Base-by-base conservation (phyloP, 2,329 filamentous ascomycete genomes). In the Decorospora gaudefroyi region DNA sequence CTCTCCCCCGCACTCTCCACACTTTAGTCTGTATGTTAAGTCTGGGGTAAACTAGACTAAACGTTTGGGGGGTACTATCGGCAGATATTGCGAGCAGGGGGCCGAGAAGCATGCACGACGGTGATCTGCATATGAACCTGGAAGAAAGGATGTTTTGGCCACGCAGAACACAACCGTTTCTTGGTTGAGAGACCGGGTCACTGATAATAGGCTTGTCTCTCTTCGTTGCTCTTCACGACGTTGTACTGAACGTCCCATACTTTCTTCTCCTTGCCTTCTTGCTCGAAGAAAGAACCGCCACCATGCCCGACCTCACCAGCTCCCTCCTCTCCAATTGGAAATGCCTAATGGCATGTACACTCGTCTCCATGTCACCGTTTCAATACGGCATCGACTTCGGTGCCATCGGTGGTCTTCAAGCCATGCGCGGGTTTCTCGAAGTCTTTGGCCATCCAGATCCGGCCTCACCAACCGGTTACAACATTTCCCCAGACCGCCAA, bases 301-400 rank as follows among this genome's bases (percentile, higher is more conserved):
- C 15, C 18, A 65, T 64, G 61, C 37, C 43, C 17, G 53, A 59
- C 40, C 38, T 51, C 16, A 60, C 57, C n/a, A 59, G 47, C 2
- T 53, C 61, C 10, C 63, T 74, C 11, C 62, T 61, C 17, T 67
- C 67, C 51, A 74, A 77, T 46, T 76, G 75, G 74, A 74, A 72
- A 55, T 76, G 74, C 49, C 68, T 77, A 28, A 17, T 74, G 5
- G 76, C 76, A 15, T 78, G 76, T 43, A 73, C 74, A 0, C 61
- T 79, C 0, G 70, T 78, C 11, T 73, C 75, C 3, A 71, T 78
- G 61, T 75, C 72, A 15, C 75, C 76, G 0, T 79, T 79, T 49
- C 77, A 79, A 46, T 79, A 79, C 57, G 77, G 77, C 18, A 64
- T 77, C 29, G 75, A 79, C 49, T 79, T 78, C 52, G 76, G 76